A percentile compares a stretch with the other conserved stretches of the same genome.
Evolutionary conservation across 768 basidiomycete species (phyloP).

Genomic region (Boletus insuetus): DNA sequence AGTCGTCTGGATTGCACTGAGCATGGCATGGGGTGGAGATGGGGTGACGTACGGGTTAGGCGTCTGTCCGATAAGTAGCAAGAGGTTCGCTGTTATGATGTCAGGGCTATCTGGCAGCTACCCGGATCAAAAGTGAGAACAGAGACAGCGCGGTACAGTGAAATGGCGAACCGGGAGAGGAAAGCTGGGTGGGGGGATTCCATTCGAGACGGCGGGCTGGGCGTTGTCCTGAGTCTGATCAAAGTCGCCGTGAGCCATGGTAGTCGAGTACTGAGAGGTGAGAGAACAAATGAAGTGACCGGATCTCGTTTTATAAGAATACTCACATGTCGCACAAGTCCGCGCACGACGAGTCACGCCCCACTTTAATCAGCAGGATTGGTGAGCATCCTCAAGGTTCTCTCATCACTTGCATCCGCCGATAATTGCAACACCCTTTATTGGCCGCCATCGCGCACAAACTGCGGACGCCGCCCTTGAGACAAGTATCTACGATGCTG

Average conservation of each 20-base stretch:
- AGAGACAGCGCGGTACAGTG: not conserved
- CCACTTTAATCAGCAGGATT: too few species aligned
- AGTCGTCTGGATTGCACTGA: slow-evolving; percentile 31
- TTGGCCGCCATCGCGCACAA: not conserved
- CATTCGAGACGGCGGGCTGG: slow-evolving; percentile 38
- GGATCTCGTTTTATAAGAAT: slow-evolving; percentile 6
- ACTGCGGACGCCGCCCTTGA: not conserved
- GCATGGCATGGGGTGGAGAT: not conserved
- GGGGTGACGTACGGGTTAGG: slow-evolving; percentile 37
- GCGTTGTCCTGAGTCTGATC: not conserved
- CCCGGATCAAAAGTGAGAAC: slow-evolving; percentile 2
- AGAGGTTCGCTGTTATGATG: slow-evolving; percentile 47
- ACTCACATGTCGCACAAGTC: too few species aligned
- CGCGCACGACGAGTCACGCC: too few species aligned
- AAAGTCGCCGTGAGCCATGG: slow-evolving; percentile 13
- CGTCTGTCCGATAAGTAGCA: slow-evolving; percentile 37
- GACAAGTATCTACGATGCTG: not conserved
- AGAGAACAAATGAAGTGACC: not conserved
- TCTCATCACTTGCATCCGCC: too few species aligned
- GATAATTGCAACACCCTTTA: too few species aligned
- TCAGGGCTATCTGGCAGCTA: slow-evolving; percentile 50
- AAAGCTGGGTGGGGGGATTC: slow-evolving; percentile 37
- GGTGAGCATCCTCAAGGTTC: too few species aligned
- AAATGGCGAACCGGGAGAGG: slow-evolving; percentile 38
- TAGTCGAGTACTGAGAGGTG: not conserved